Evolutionary conservation across 2,329 filamentous ascomycete species (phyloP), one percentile per base, ranked within the genome.

Genomic region (Sporothrix curviconia): DNA sequence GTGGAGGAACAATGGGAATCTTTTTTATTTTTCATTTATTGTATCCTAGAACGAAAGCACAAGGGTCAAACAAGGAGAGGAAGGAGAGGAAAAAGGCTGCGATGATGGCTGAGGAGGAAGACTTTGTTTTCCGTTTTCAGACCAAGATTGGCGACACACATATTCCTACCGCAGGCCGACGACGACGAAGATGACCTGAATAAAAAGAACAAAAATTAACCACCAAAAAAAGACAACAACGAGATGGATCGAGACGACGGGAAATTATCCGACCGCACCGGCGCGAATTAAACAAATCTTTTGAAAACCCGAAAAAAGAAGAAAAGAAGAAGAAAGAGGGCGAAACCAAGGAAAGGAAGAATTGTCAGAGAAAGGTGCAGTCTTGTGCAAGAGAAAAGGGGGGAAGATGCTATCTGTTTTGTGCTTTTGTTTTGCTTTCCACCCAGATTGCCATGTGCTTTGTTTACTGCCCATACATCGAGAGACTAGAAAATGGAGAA

Each of bases 311-410:
- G n/a, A 39, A 39, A 55, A 46, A 55, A 43, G 17, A 14, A 42
- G 30, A 55, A 46, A 46, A 37, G 30, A 17, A 55, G 37, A 32
- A 12, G n/a, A n/a, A n/a, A n/a, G n/a, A n/a, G n/a, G n/a, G n/a
- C n/a, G n/a, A n/a, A n/a, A n/a, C n/a, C n/a, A n/a, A n/a, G n/a
- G n/a, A n/a, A n/a, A n/a, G n/a, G n/a, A n/a, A n/a, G n/a, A n/a
- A n/a, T n/a, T n/a, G n/a, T n/a, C n/a, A n/a, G n/a, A n/a, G 47
- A 34, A 51, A 39, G 49, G 49, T 39, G 49, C 49, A 40, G 7
- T 34, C 49, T n/a, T 15, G 36, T 28, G 49, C 22, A 19, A 43
- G 11, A 17, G 34, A 7, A 32, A 15, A 49, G 34, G 28, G 24
- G 36, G 19, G 8, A 6, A 25, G 9, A 17, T 28, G 22, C 6